Evolutionary conservation across 768 basidiomycete genomes (phyloP).

Genomic region (Boletus vermiculosoides): DNA sequence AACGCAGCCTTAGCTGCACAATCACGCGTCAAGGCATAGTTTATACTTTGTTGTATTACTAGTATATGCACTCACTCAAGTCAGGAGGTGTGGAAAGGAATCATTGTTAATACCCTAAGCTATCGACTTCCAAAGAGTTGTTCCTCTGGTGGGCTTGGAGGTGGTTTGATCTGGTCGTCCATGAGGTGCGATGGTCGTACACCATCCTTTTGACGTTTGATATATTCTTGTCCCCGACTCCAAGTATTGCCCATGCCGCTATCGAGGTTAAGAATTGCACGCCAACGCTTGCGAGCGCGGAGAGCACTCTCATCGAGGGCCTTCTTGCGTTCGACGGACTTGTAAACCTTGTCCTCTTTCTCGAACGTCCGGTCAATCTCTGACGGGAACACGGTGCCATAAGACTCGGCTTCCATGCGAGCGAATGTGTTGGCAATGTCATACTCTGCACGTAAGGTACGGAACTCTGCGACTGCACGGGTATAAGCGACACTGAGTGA

Average conservation of each 20-base stretch:
- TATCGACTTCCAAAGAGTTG: slow-evolving; percentile 22
- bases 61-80: slow-evolving; percentile 6
- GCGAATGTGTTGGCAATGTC: slow-evolving; percentile 77
- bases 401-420: slow-evolving; percentile 71
- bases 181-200: slow-evolving; percentile 64
- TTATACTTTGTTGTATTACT: slow-evolving; percentile 17
- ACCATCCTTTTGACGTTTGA: slow-evolving; percentile 69
- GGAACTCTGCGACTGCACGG: slow-evolving; percentile 79
- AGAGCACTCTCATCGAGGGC: slow-evolving; percentile 58
- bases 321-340: slow-evolving; percentile 55
- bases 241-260: slow-evolving; percentile 48
- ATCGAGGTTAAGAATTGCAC: slow-evolving; percentile 52
- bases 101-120: slow-evolving; percentile 3
- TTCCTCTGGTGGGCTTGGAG: slow-evolving; percentile 23
- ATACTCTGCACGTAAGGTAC: slow-evolving; percentile 81
- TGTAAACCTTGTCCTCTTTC: slow-evolving; percentile 60
- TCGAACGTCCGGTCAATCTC: slow-evolving; percentile 61
- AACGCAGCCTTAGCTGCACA: slow-evolving; percentile 87
- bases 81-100: background rate
- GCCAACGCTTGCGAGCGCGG: slow-evolving; percentile 75
- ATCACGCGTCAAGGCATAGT: slow-evolving; percentile 52
- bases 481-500: slow-evolving; percentile 81
- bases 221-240: slow-evolving; percentile 74
- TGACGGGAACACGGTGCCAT: slow-evolving; percentile 66
- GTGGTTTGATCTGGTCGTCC: slow-evolving; percentile 35